Percentiles rank a stretch among this genome's conserved stretches.
phyloP scores from a whole-genome alignment of 768 basidiomycete genomes.

The Tephrocybe sp. region DNA sequence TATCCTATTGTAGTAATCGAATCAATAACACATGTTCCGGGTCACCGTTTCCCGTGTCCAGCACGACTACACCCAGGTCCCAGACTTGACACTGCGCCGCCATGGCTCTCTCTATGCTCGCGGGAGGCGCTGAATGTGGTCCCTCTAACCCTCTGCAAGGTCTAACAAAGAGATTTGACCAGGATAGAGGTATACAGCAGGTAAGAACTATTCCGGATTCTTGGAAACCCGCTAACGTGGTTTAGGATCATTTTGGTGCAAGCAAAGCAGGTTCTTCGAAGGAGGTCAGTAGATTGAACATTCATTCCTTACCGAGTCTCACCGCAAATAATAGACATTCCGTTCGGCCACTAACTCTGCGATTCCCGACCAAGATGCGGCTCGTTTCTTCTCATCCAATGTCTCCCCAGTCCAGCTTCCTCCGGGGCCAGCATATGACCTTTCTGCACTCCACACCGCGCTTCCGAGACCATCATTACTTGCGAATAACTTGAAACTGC shows the following conservation, averaged over 20 bases:
- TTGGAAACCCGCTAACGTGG: slow-evolving; percentile 7
- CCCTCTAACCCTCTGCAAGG: slow-evolving; percentile 81
- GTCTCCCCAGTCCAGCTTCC: slow-evolving; percentile 31
- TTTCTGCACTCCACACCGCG: slow-evolving; percentile 51
- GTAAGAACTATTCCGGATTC: slow-evolving; percentile 33
- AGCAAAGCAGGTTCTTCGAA: slow-evolving; percentile 59
- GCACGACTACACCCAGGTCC: slow-evolving; percentile 1
- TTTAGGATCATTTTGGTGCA: slow-evolving; percentile 68
- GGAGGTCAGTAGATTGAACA: slow-evolving; percentile 41
- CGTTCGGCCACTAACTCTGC: slow-evolving; percentile 46
- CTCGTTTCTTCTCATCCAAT: slow-evolving; percentile 59
- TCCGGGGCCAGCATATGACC: slow-evolving; percentile 50
- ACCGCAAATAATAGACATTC: slow-evolving; percentile 44
- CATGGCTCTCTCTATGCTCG: slow-evolving; percentile 83
- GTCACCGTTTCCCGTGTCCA: slow-evolving; percentile 9
- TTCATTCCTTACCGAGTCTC: not conserved
- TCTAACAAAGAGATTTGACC: slow-evolving; percentile 75
- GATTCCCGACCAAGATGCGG: slow-evolving; percentile 60
- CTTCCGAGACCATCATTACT: slow-evolving; percentile 26
- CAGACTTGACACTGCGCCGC: not conserved
- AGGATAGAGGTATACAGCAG: slow-evolving; percentile 77
- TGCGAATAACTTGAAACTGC: slow-evolving; percentile 22
- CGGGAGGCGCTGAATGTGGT: slow-evolving; percentile 78
- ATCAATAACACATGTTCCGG: slow-evolving; percentile 19
- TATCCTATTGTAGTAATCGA: slow-evolving; percentile 20